phyloP scores from a whole-genome alignment of 106 monocot genomes.

The Allium fistulosum region DNA sequence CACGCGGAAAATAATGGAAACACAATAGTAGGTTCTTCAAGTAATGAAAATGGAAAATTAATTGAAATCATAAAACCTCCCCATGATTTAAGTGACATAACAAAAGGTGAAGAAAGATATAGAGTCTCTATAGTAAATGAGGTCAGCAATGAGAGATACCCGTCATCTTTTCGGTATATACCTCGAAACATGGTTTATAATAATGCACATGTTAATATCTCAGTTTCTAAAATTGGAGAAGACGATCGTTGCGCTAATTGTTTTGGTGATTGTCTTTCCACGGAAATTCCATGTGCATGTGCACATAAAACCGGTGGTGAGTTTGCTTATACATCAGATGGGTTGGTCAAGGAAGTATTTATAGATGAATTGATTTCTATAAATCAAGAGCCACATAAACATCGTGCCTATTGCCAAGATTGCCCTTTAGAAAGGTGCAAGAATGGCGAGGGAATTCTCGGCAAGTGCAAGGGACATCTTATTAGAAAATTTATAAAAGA shows the following conservation, averaged over 20 bases:
- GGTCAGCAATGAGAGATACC: constrained; percentile 29
- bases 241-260: constrained; percentile 79
- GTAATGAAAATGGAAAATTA: too few relatives aligned
- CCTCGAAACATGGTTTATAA: constrained; percentile 56
- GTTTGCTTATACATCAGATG: constrained; percentile 67
- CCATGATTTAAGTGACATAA: constrained; percentile 69
- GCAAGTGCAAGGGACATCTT: constrained; percentile 68
- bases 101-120: constrained; percentile 75
- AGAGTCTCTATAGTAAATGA: constrained; percentile 61
- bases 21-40: too few relatives aligned
- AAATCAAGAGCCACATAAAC: constrained; percentile 29
- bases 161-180: constrained; percentile 67
- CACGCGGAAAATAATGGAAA: too few relatives aligned
- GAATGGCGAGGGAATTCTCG: constrained; percentile 30
- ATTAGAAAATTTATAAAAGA: constrained; percentile 83
- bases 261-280: constrained; percentile 61
- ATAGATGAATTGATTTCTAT: constrained; percentile 60
- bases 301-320: constrained; percentile 75
- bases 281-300: constrained; percentile 70
- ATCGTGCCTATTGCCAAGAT: constrained; percentile 49
- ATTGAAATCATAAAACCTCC: constrained; percentile 23
- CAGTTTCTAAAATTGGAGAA: constrained; percentile 85
- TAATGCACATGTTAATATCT: constrained; percentile 74
- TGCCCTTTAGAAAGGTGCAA: constrained; percentile 67
- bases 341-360: constrained; percentile 57